A percentile compares a stretch with the other conserved stretches of the same genome.
Evolutionary conservation across 805 yeast species (phyloP).

Genomic region (Schizosaccharomyces lindneri): DNA sequence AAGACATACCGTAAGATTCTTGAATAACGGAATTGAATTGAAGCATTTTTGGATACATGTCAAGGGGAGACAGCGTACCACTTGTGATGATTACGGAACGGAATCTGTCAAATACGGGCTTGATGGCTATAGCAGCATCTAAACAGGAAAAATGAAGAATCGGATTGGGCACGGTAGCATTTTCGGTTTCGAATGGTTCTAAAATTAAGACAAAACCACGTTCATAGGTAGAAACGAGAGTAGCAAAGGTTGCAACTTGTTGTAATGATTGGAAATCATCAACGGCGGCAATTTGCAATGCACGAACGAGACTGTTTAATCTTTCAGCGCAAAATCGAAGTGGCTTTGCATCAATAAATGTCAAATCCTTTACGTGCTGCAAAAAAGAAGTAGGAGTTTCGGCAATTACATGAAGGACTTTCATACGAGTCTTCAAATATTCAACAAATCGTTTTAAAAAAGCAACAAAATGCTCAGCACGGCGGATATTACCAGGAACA

Average conservation of each 20-base stretch:
- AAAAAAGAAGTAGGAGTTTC: slow-evolving; percentile 87
- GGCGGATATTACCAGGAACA: slow-evolving; percentile 85
- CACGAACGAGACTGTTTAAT: slow-evolving; percentile 62
- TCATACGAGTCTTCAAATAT: slow-evolving; percentile 89
- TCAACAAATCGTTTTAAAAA: slow-evolving; percentile 82
- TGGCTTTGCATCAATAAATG: slow-evolving; percentile 83
- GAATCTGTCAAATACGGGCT: slow-evolving; percentile 84
- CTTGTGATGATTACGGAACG: slow-evolving; percentile 84
- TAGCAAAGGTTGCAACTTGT: slow-evolving; percentile 91
- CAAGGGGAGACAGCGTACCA: slow-evolving; percentile 93
- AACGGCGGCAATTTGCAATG: slow-evolving; percentile 63
- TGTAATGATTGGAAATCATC: slow-evolving; percentile 84
- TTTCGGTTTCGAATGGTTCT: slow-evolving; percentile 89
- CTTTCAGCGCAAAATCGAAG: slow-evolving; percentile 71
- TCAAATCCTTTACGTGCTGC: slow-evolving; percentile 76
- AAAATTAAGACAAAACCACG: slow-evolving; percentile 72
- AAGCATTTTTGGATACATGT: slow-evolving; percentile 94
- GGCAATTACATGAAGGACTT: slow-evolving; percentile 87
- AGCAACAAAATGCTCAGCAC: slow-evolving; percentile 91
- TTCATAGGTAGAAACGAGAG: slow-evolving; percentile 84
- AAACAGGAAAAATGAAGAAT: slow-evolving; percentile 76
- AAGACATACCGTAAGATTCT: slow-evolving; percentile 87
- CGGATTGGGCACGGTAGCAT: slow-evolving; percentile 92
- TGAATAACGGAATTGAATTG: slow-evolving; percentile 82
- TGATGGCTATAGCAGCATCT: slow-evolving; percentile 93